Conservation (phyloP, 345 rosid species). For the Heritiera fomes region DNA sequence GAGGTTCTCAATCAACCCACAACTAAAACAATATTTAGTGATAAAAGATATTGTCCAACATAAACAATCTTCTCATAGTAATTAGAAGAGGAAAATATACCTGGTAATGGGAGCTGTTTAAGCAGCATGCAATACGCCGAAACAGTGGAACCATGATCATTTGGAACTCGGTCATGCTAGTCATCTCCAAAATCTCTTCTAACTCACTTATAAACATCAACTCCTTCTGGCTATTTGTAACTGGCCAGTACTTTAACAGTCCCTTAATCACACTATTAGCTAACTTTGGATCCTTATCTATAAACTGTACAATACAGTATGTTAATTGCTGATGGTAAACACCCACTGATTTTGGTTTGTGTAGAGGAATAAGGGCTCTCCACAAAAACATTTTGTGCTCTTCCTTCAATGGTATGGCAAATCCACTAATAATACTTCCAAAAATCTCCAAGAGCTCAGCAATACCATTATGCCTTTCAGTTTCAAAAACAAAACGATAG, state of each 20-base stretch:
- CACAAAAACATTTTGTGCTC: constrained; percentile 65
- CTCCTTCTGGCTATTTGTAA: constrained; percentile 82
- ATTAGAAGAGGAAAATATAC: constrained; percentile 30
- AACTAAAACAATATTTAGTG: background rate
- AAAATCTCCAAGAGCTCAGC: constrained; percentile 79
- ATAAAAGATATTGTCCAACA: background rate
- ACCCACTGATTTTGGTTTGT: constrained; percentile 72
- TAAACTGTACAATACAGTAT: constrained; percentile 67
- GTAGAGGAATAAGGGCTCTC: constrained; percentile 70
- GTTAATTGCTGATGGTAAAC: constrained; percentile 76
- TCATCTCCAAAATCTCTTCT: constrained; percentile 81
- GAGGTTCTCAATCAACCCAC: constrained; percentile 8
- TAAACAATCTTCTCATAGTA: background rate
- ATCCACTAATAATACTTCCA: constrained; percentile 76
- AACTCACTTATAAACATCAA: constrained; percentile 81
- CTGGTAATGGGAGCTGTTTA: constrained; percentile 82
- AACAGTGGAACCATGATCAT: constrained; percentile 61
- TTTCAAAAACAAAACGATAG: constrained; percentile 71
- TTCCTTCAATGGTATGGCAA: constrained; percentile 78
- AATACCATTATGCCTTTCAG: constrained; percentile 69
- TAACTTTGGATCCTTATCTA: constrained; percentile 70
- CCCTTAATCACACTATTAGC: constrained; percentile 60
- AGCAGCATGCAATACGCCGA: constrained; percentile 64
- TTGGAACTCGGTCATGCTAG: constrained; percentile 57
- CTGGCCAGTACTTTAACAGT: constrained; percentile 75